A percentile compares a stretch with the other conserved stretches of the same genome.
Conservation (phyloP, 148 eudicot genomes). For the Talinum fruticosum region DNA sequence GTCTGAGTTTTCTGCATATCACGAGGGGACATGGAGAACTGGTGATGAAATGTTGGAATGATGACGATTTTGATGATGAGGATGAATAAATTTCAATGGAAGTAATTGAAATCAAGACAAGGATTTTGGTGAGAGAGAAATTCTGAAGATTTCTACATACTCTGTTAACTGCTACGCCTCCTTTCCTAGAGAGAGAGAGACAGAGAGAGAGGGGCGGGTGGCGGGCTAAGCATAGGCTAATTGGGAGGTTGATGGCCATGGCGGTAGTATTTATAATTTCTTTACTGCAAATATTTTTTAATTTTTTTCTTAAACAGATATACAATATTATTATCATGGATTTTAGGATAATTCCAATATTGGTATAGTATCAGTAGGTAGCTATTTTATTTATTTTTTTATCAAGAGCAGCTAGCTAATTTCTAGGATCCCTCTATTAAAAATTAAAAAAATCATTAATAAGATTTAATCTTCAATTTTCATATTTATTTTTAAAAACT, state of each 20-base stretch:
- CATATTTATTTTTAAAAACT: no score
- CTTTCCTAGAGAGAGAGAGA: background rate
- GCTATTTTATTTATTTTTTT: no score
- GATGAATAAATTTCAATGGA: background rate
- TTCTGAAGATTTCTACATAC: background rate
- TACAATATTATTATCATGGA: no score
- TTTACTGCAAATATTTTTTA: no score
- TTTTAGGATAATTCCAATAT: no score
- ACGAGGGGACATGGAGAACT: background rate
- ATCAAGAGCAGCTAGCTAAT: no score
- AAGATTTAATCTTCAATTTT: no score
- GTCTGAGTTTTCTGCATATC: background rate
- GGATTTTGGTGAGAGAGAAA: background rate
- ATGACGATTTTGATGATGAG: background rate
- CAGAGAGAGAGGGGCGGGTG: background rate
- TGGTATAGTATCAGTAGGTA: no score
- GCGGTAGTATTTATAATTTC: background rate
- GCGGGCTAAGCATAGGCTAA: background rate
- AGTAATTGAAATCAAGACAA: background rate
- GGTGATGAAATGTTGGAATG: background rate
- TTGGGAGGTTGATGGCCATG: background rate
- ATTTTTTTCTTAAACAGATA: no score
- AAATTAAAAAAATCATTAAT: no score
- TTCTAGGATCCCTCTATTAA: no score
- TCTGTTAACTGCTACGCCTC: background rate